These are phyloP conservation scores for Lodderomyces jiufengensis DNA, from an alignment of 1,139 yeast species.

Conservation along the genomic window DNA sequence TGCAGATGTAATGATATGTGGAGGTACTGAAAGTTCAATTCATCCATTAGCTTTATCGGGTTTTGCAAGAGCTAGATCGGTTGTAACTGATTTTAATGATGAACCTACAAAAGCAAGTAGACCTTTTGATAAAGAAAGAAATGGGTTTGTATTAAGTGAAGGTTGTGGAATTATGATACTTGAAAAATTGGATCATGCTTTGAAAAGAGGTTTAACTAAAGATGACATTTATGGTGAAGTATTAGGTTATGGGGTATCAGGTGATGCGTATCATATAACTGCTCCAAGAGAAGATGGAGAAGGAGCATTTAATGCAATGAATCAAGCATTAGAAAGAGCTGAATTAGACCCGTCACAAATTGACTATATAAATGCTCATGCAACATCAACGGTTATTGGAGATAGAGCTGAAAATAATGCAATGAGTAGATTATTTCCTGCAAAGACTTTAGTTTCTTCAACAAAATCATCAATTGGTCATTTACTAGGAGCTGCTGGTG, in stretches of 20 bases:
- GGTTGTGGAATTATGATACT: constrained; percentile 82
- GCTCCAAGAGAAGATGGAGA: constrained; percentile 81
- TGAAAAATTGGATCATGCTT: constrained; percentile 77
- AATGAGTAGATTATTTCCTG: constrained; percentile 49
- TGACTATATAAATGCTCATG: constrained; percentile 91
- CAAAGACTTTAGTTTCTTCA: constrained; percentile 56
- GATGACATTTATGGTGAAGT: constrained; percentile 74
- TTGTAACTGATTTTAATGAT: constrained; percentile 62
- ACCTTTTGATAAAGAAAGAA: constrained; percentile 78
- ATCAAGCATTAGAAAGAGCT: constrained; percentile 60
- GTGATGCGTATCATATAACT: constrained; percentile 92
- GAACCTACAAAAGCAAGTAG: constrained; percentile 67
- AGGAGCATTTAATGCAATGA: constrained; percentile 86
- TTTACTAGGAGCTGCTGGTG: constrained; percentile 92
- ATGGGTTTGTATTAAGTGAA: constrained; percentile 91
- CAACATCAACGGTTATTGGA: constrained; percentile 88
- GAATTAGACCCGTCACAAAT: constrained; percentile 41
- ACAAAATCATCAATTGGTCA: constrained; percentile 95
- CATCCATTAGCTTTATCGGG: constrained; percentile 91
- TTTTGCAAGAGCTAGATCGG: constrained; percentile 84
- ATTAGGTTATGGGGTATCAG: constrained; percentile 83
- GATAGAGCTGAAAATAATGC: constrained; percentile 87
- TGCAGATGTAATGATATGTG: constrained; percentile 86
- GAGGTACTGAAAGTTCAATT: constrained; percentile 84
- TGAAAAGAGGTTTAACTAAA: constrained; percentile 49